phyloP scores from a whole-genome alignment of 2,329 filamentous ascomycete species.

The Ophiostoma montium region DNA sequence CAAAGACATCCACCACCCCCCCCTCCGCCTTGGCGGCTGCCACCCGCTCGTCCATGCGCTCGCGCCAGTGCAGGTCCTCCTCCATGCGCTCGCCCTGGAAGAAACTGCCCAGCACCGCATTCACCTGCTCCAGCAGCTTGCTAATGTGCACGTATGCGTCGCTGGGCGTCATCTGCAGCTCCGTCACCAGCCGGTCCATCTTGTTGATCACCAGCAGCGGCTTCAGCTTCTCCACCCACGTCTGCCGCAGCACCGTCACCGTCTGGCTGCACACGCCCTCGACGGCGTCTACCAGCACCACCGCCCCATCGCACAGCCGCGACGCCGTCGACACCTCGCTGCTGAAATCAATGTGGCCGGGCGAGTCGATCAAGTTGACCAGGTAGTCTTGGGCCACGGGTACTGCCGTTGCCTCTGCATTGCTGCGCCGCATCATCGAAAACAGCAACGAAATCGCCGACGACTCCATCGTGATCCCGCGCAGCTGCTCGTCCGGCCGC shows the following conservation, averaged over 20 bases:
- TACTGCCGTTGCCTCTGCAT: slow-evolving; percentile 45
- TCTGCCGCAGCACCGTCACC: slow-evolving; percentile 86
- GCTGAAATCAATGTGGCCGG: slow-evolving; percentile 96
- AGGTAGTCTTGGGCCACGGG: slow-evolving; percentile 78
- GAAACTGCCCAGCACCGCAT: slow-evolving; percentile 93
- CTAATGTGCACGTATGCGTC: slow-evolving; percentile 85
- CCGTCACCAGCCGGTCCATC: slow-evolving; percentile 86
- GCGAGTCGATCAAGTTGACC: slow-evolving; percentile 95
- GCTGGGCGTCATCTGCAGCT: slow-evolving; percentile 80
- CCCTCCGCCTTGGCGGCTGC: slow-evolving; percentile 40
- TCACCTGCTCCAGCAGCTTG: slow-evolving; percentile 87
- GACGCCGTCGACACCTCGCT: slow-evolving; percentile 96
- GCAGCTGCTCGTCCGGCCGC: slow-evolving; percentile 83
- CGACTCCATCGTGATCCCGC: slow-evolving; percentile 99
- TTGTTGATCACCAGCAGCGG: slow-evolving; percentile 95
- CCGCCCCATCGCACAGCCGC: slow-evolving; percentile 81
- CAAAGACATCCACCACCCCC: slow-evolving; percentile 49
- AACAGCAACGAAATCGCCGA: slow-evolving; percentile 96
- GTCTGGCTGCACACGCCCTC: slow-evolving; percentile 98
- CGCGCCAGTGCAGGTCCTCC: slow-evolving; percentile 90
- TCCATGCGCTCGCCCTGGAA: slow-evolving; percentile 98
- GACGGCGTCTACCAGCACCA: slow-evolving; percentile 90
- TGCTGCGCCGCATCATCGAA: slow-evolving; percentile 66
- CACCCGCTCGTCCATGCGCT: slow-evolving; percentile 76
- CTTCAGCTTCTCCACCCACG: slow-evolving; percentile 91